Conservation (phyloP, 805 yeast genomes). For the Barnettozyma pratensis region DNA sequence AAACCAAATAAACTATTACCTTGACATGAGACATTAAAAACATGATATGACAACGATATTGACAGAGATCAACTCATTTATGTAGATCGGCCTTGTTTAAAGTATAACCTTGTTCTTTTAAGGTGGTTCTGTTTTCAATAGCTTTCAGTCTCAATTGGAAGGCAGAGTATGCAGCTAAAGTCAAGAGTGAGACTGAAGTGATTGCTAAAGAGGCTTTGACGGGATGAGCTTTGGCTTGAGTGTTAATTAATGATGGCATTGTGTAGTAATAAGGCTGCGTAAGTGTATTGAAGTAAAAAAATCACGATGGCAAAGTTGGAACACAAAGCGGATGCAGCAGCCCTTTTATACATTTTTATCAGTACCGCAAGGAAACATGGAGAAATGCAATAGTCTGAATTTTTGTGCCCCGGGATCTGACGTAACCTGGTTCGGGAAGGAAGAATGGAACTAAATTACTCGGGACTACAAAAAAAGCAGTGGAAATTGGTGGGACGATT, state of each 20-base stretch:
- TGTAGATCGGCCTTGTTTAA: slow-evolving; percentile 9
- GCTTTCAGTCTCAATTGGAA: slow-evolving; percentile 19
- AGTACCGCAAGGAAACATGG: background rate
- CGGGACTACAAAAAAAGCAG: background rate
- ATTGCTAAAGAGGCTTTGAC: slow-evolving; percentile 6
- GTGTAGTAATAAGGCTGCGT: too few species aligned
- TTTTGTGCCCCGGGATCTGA: background rate
- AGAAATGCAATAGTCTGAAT: background rate
- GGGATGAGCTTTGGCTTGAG: background rate
- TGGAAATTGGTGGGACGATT: too few species aligned
- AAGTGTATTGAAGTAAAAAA: background rate
- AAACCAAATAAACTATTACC: background rate
- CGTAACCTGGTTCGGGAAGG: background rate
- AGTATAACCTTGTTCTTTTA: slow-evolving; percentile 10
- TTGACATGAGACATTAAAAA: background rate
- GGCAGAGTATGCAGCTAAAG: slow-evolving; percentile 21
- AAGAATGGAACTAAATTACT: background rate
- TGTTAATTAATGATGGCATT: too few species aligned
- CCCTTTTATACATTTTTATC: background rate
- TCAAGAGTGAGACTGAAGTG: slow-evolving; percentile 17
- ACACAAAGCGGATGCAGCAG: background rate
- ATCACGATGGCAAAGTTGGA: too few species aligned
- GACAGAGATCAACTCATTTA: background rate
- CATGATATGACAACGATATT: background rate
- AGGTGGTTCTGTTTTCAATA: slow-evolving; percentile 18